Conservation (phyloP, 2,329 filamentous ascomycete genomes). For the Fusarium verrucosum region DNA sequence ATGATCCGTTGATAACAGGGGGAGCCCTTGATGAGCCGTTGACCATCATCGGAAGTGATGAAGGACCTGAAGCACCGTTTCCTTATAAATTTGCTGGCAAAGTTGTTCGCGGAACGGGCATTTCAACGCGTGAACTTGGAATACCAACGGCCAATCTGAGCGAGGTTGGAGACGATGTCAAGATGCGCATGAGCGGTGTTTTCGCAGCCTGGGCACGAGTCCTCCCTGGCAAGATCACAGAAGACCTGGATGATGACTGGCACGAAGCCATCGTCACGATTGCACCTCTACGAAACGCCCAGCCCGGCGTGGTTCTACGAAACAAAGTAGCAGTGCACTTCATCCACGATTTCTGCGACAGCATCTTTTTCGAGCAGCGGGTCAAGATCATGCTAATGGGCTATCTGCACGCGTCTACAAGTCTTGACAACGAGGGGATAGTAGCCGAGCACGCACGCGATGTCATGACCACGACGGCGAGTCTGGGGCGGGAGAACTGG, state of each 20-base stretch:
- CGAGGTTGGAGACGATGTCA: constrained; percentile 62
- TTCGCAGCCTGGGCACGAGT: constrained; percentile 72
- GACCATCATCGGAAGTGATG: constrained; percentile 57
- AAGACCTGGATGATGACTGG: constrained; percentile 59
- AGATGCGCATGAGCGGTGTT: constrained; percentile 65
- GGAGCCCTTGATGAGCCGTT: constrained; percentile 47
- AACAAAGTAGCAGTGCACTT: constrained; percentile 65
- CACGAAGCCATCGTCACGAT: constrained; percentile 67
- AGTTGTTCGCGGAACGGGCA: constrained; percentile 57
- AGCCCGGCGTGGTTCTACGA: constrained; percentile 58
- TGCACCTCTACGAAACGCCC: constrained; percentile 58
- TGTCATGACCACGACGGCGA: constrained; percentile 55
- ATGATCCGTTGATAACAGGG: constrained; percentile 49
- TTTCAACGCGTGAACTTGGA: constrained; percentile 52
- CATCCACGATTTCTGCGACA: constrained; percentile 59
- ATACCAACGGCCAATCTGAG: constrained; percentile 65
- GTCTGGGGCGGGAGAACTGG: constrained; percentile 59
- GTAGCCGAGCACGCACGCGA: constrained; percentile 52
- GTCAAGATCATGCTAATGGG: constrained; percentile 69
- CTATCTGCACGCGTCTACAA: constrained; percentile 57
- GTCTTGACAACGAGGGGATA: constrained; percentile 33
- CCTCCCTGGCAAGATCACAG: constrained; percentile 45
- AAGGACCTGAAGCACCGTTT: constrained; percentile 63
- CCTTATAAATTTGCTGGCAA: constrained; percentile 62
- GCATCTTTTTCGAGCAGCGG: constrained; percentile 53